phyloP scores from a whole-genome alignment of 495 filamentous ascomycete species.

The Bathelium albidoporum region DNA sequence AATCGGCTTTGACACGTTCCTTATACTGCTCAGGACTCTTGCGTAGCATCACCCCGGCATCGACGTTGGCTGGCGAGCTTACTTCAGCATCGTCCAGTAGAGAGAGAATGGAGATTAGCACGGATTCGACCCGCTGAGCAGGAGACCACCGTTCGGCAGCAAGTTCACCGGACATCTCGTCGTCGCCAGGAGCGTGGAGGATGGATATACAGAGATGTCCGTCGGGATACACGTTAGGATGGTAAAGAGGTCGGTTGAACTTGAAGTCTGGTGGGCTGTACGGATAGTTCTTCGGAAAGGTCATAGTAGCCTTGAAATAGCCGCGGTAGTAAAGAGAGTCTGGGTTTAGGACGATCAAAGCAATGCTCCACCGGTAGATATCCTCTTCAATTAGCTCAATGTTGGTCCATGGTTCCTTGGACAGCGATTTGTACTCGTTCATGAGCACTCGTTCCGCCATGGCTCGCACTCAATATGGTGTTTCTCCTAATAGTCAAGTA shows the following conservation, averaged over 20 bases:
- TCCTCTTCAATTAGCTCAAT: conserved; percentile 63
- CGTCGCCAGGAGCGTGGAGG: conserved; percentile 82
- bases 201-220: conserved; percentile 95
- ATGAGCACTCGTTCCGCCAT: conserved; percentile 72
- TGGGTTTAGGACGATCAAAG: conserved; percentile 81
- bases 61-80: conserved; percentile 87
- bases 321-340: conserved; percentile 86
- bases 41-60: conserved; percentile 77
- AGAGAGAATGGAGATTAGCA: conserved; percentile 85
- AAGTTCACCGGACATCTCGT: conserved; percentile 79
- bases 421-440: conserved; percentile 75
- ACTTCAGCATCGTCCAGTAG: conserved; percentile 91
- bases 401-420: conserved; percentile 86
- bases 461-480: background rate
- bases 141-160: conserved; percentile 89
- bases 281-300: conserved; percentile 81
- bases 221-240: conserved; percentile 88
- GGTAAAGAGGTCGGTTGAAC: conserved; percentile 70
- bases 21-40: conserved; percentile 60
- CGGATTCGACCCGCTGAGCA: conserved; percentile 84
- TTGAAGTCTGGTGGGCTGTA: conserved; percentile 77
- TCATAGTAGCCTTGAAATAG: conserved; percentile 85
- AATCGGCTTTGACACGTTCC: conserved; percentile 53
- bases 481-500: background rate
- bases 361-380: conserved; percentile 78